phyloP scores from a whole-genome alignment of 257 asterid species.

The Osmanthus fragrans region DNA sequence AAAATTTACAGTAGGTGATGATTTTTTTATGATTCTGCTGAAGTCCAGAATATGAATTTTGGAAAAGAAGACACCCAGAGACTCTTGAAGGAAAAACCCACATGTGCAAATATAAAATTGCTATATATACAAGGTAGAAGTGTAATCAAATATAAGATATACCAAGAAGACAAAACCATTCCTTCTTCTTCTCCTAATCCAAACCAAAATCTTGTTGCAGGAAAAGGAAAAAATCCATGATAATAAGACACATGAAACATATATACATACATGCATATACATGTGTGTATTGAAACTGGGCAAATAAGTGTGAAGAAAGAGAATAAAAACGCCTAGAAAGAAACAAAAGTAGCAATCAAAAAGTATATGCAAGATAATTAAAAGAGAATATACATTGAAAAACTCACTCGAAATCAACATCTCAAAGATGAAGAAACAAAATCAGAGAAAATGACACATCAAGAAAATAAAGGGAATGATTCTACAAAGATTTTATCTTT shows the following conservation, averaged over 20 bases:
- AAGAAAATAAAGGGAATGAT: conserved; percentile 24
- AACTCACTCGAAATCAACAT: conserved; percentile 61
- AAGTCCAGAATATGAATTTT: conserved; percentile 17
- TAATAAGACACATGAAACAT: conserved; percentile 49
- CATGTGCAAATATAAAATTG: conserved; percentile 35
- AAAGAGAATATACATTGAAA: conserved; percentile 86
- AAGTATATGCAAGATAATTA: conserved; percentile 53
- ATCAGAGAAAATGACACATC: conserved; percentile 60
- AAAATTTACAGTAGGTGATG: neutral
- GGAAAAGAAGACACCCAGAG: conserved; percentile 22
- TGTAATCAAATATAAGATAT: conserved; percentile 62
- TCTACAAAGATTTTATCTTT: conserved; percentile 33
- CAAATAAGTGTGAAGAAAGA: conserved; percentile 42
- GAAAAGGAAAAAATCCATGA: conserved; percentile 69
- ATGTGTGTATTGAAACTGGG: conserved; percentile 24
- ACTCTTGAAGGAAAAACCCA: conserved; percentile 27
- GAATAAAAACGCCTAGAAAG: conserved; percentile 69
- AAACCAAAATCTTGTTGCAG: conserved; percentile 56
- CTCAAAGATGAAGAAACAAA: conserved; percentile 15
- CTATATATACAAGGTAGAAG: conserved; percentile 19
- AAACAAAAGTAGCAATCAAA: conserved; percentile 52
- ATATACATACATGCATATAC: conserved; percentile 13
- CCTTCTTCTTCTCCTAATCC: conserved; percentile 66
- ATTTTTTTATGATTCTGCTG: neutral
- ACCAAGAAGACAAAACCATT: conserved; percentile 67